Conservation (phyloP, 352 stramenopile species). For the Phytophthora pinifolia region DNA sequence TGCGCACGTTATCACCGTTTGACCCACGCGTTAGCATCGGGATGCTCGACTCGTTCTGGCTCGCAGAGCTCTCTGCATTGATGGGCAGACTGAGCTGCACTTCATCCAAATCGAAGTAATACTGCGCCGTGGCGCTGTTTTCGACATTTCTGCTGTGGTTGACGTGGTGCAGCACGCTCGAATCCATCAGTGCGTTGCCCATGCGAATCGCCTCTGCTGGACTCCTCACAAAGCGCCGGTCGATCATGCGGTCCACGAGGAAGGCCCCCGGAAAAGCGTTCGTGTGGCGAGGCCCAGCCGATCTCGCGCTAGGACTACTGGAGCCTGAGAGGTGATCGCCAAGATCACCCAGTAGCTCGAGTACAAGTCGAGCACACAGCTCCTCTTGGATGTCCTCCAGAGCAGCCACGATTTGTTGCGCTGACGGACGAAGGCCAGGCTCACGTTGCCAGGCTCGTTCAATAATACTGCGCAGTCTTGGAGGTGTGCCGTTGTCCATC, state of each 20-base stretch:
- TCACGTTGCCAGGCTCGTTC: slow-evolving; percentile 34
- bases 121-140: slow-evolving; percentile 26
- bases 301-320: slow-evolving; percentile 1
- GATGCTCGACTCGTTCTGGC: slow-evolving; percentile 19
- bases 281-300: background rate
- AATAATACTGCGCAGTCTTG: slow-evolving; percentile 32
- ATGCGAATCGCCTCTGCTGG: slow-evolving; percentile 45
- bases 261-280: slow-evolving; percentile 20
- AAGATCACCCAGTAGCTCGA: slow-evolving; percentile 22
- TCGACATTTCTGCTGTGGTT: slow-evolving; percentile 51
- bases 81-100: slow-evolving; percentile 16
- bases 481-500: slow-evolving; percentile 20
- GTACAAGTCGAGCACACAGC: slow-evolving; percentile 23
- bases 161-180: slow-evolving; percentile 48
- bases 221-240: slow-evolving; percentile 38
- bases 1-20: slow-evolving; percentile 8
- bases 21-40: slow-evolving; percentile 19
- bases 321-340: slow-evolving; percentile 4
- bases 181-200: slow-evolving; percentile 69
- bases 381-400: slow-evolving; percentile 41
- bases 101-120: slow-evolving; percentile 43
- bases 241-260: slow-evolving; percentile 31
- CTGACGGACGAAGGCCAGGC: slow-evolving; percentile 30
- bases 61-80: slow-evolving; percentile 22
- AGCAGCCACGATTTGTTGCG: slow-evolving; percentile 29